Percentiles rank a stretch among this genome's conserved stretches.
These are phyloP conservation scores for Kwoniella sp. DNA, from an alignment of 768 basidiomycete genomes.

Conservation along the genomic window DNA sequence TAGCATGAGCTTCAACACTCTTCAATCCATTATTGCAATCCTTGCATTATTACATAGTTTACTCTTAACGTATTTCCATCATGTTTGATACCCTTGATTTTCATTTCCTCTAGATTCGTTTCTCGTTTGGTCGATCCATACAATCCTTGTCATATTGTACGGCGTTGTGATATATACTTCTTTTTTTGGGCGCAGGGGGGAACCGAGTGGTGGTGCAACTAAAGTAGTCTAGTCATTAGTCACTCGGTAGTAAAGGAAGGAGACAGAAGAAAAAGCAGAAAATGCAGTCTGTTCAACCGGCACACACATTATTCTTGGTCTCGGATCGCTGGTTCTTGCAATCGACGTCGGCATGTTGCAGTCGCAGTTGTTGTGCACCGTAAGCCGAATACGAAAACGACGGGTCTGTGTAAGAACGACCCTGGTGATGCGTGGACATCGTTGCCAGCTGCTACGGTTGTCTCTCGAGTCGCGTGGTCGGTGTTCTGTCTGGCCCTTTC, in stretches of 20 bases:
- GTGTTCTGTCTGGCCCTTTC: too few species aligned
- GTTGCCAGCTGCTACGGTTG: too few species aligned
- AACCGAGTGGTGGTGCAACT: background rate
- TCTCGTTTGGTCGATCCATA: slow-evolving; percentile 1
- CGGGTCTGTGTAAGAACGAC: too few species aligned
- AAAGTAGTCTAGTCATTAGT: background rate
- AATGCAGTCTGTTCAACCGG: slow-evolving; percentile 56
- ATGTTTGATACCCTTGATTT: slow-evolving; percentile 33
- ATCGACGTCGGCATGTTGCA: too few species aligned
- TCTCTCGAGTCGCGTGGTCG: too few species aligned
- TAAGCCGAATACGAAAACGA: too few species aligned
- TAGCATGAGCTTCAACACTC: slow-evolving; percentile 45
- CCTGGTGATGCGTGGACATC: slow-evolving; percentile 40
- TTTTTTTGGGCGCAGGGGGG: slow-evolving; percentile 8
- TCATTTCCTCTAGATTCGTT: slow-evolving; percentile 18
- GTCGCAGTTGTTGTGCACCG: too few species aligned
- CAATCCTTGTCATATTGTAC: background rate
- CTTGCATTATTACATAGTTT: background rate
- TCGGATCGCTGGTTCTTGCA: background rate
- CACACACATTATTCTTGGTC: slow-evolving; percentile 17
- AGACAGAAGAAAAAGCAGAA: slow-evolving; percentile 30
- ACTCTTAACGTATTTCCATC: slow-evolving; percentile 19
- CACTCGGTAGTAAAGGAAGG: background rate
- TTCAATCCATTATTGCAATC: slow-evolving; percentile 22
- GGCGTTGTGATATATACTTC: slow-evolving; percentile 2